A percentile compares a stretch with the other conserved stretches of the same genome.
These are phyloP conservation scores for Abortiporus biennis DNA, from an alignment of 1,284 basidiomycete genomes.

Conservation along the genomic window DNA sequence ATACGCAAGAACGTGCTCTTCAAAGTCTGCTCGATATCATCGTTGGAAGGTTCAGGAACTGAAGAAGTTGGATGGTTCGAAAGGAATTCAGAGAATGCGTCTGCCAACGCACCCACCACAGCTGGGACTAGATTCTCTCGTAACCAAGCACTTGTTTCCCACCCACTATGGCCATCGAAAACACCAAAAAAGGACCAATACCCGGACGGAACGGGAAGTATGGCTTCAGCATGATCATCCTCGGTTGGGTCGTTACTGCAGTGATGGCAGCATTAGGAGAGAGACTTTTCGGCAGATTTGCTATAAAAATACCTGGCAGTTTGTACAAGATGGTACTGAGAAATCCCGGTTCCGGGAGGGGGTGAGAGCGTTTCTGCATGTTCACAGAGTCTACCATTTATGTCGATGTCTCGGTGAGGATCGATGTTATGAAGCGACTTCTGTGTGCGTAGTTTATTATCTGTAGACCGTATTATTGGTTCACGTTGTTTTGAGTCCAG, in stretches of 20 bases:
- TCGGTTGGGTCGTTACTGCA: constrained; percentile 24
- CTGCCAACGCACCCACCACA: constrained; percentile 21
- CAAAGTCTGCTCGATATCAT: constrained; percentile 19
- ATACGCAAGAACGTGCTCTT: constrained; percentile 23
- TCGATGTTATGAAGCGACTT: neutral
- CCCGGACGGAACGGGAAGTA: constrained; percentile 19
- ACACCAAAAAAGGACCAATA: constrained; percentile 27
- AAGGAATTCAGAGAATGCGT: constrained; percentile 15
- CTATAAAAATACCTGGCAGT: constrained; percentile 14
- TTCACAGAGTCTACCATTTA: neutral
- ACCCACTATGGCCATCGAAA: constrained; percentile 26
- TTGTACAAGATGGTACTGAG: constrained; percentile 14
- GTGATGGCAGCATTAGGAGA: neutral
- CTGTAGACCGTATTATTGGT: no score
- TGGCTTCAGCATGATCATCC: constrained; percentile 22
- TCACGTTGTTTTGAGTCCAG: neutral
- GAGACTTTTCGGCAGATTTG: neutral
- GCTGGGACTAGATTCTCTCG: constrained; percentile 23
- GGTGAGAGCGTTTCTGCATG: constrained; percentile 6
- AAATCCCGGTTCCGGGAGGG: constrained; percentile 8
- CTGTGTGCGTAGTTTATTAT: neutral
- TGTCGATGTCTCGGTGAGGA: neutral
- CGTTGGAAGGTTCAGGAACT: constrained; percentile 6
- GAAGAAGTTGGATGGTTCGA: constrained; percentile 2
- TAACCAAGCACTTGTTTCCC: constrained; percentile 25